phyloP scores from a whole-genome alignment of 345 rosid genomes.

The Cardamine occulta region DNA sequence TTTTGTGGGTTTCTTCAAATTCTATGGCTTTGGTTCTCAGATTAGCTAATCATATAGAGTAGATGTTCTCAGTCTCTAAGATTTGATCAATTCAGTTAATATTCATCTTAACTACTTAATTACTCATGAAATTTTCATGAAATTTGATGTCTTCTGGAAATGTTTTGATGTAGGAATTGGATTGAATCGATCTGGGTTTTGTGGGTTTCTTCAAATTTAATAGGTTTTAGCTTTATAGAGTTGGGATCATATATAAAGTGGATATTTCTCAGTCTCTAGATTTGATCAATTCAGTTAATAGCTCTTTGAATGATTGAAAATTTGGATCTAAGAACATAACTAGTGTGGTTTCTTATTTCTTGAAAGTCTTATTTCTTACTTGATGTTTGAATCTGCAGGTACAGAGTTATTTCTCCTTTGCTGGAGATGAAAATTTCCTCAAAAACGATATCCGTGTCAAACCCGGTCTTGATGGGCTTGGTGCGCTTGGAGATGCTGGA shows the following conservation, averaged over 20 bases:
- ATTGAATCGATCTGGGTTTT: not conserved
- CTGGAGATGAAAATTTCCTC: slow-evolving; percentile 61
- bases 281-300: not conserved
- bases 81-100: not conserved
- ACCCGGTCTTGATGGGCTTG: slow-evolving; percentile 85
- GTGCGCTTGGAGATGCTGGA: slow-evolving; percentile 90
- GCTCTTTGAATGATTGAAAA: not conserved
- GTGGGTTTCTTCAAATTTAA: not conserved
- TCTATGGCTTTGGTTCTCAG: not conserved
- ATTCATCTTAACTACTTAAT: not conserved
- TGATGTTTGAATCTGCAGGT: slow-evolving; percentile 50
- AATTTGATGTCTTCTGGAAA: not conserved
- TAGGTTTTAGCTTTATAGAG: not conserved
- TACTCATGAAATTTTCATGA: too few relatives aligned
- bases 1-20: too few relatives aligned
- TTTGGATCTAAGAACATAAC: not conserved
- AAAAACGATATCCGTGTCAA: slow-evolving; percentile 81
- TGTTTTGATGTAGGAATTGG: not conserved
- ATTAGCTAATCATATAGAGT: not conserved
- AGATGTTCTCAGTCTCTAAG: not conserved
- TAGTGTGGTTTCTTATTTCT: not conserved
- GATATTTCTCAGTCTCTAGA: not conserved
- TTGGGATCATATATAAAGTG: not conserved
- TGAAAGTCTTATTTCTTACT: not conserved
- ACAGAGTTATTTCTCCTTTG: slow-evolving; percentile 64